Base-by-base conservation (phyloP, 768 basidiomycete genomes). In the Agrocybe praecox region DNA sequence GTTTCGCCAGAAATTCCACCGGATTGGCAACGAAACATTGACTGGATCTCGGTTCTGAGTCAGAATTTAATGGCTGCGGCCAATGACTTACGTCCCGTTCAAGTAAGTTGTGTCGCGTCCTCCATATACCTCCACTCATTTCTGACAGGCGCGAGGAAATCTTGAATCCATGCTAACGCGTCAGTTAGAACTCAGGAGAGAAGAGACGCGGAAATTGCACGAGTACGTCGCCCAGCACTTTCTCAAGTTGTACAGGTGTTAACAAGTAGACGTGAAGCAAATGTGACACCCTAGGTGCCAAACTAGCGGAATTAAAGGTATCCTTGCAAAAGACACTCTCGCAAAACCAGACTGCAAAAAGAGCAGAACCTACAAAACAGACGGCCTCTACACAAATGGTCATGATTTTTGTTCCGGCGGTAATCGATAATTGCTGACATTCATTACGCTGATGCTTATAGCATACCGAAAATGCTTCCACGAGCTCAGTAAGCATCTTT, bases 21-120 rank as follows among this genome's bases (percentile, higher is more conserved):
- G 23, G 86, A 90, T 58, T 94, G 91, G 90, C 81, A 85, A 51
- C 76, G 83, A 49, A 84, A 88, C 53, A 77, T 90, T 1, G 89
- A 92, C 66, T 93, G 93, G 89, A 88, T 95, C 51, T 85, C 81
- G 11, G 77, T 90, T 1, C 81, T 94, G 52, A 85, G 85, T 7
- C 89, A 92, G 69, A 96, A 96, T 69, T 80, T 96, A 55, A 92
- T 95, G 85, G 90, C 88, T 14, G 90, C 91, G 17, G 91, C 90
- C 34, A 96, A 96, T 65, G 93, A 94, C 64, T 73, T 96, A 49
- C 84, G 94, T 22, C 94, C 93, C 0, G 89, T 94, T 5, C 94
- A 96, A 81, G 92, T 87, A 60, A 43, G 53, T 46, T n/a, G 17
- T 36, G 2, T 34, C 26, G 24, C 18, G 53, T 46, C 24, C 46